These are phyloP conservation scores for Fallopia convolvulus DNA, from an alignment of 148 eudicot genomes.

Conservation along the genomic window DNA sequence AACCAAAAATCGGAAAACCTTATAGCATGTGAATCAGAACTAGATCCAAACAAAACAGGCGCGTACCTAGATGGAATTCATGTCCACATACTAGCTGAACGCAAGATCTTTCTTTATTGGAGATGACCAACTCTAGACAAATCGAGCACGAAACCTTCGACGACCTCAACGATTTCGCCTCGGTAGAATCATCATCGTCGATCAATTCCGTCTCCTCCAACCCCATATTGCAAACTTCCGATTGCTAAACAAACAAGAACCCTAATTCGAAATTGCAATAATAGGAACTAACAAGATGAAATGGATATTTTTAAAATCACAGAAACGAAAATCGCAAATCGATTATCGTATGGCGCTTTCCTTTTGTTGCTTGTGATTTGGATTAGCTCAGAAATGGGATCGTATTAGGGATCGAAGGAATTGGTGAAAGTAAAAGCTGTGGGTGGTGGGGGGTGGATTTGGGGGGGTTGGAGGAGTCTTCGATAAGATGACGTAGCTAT, in stretches of 20 bases:
- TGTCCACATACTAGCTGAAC: constrained; percentile 95
- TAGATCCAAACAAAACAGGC: background rate
- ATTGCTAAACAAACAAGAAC: background rate
- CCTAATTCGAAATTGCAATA: background rate
- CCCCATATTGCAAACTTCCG: constrained; percentile 35
- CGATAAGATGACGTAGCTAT: constrained; percentile 10
- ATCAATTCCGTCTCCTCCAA: constrained; percentile 45
- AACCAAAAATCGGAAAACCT: background rate
- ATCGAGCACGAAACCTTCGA: constrained; percentile 61
- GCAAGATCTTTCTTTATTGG: constrained; percentile 72
- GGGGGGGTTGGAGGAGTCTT: constrained; percentile 10
- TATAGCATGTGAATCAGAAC: background rate
- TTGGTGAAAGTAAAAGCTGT: constrained; percentile 9
- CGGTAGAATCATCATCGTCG: constrained; percentile 32
- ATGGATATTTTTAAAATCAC: background rate
- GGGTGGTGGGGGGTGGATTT: constrained; percentile 8
- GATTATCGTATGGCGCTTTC: background rate
- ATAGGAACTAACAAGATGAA: background rate
- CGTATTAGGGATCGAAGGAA: background rate
- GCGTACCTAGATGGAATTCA: constrained; percentile 83
- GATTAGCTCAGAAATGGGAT: constrained; percentile 1
- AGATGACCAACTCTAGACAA: constrained; percentile 67
- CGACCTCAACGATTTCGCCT: constrained; percentile 23
- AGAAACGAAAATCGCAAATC: background rate
- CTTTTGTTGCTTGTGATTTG: background rate